Conservation (phyloP, 1,139 yeast genomes). For the Saccharomycopsis phalli region DNA sequence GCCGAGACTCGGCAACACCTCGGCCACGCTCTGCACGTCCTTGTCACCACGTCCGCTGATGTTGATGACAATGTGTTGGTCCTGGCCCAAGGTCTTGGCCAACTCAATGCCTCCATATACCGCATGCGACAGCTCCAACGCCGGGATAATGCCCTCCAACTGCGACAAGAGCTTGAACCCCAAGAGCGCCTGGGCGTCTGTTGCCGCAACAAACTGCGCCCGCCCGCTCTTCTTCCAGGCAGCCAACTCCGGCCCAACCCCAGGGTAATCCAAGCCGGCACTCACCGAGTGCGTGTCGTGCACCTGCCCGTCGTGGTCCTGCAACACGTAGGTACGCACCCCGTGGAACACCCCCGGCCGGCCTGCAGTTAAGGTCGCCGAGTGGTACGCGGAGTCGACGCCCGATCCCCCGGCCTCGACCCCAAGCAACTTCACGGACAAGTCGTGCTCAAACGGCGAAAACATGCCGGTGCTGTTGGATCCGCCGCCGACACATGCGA, state of each 20-base stretch:
- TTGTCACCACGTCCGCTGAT: conserved; percentile 98
- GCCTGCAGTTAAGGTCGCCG: conserved; percentile 91
- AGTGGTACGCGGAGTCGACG: conserved; percentile 72
- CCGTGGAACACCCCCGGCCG: conserved; percentile 98
- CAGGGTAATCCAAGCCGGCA: conserved; percentile 98
- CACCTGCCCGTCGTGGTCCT: conserved; percentile 88
- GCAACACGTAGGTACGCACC: conserved; percentile 87
- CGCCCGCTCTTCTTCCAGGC: conserved; percentile 92
- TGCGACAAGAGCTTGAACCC: conserved; percentile 87
- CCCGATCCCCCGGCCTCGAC: conserved; percentile 99
- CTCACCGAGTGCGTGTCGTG: conserved; percentile 97
- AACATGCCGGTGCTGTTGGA: conserved; percentile 95
- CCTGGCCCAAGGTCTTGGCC: conserved; percentile 77
- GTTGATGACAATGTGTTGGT: conserved; percentile 75
- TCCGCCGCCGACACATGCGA: conserved; percentile 99
- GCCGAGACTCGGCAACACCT: conserved; percentile 80
- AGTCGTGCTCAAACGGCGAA: conserved; percentile 82
- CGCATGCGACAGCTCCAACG: conserved; percentile 95
- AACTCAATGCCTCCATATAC: conserved; percentile 81
- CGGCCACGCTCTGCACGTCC: conserved; percentile 97
- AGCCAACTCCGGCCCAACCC: conserved; percentile 97
- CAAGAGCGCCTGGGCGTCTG: conserved; percentile 84
- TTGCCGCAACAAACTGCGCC: conserved; percentile 83
- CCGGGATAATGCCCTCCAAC: conserved; percentile 97
- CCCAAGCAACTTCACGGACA: conserved; percentile 72